Evolutionary conservation across 2,329 filamentous ascomycete species (phyloP), one percentile per base, ranked within the genome.

Genomic region (Tympanopsis confertula): DNA sequence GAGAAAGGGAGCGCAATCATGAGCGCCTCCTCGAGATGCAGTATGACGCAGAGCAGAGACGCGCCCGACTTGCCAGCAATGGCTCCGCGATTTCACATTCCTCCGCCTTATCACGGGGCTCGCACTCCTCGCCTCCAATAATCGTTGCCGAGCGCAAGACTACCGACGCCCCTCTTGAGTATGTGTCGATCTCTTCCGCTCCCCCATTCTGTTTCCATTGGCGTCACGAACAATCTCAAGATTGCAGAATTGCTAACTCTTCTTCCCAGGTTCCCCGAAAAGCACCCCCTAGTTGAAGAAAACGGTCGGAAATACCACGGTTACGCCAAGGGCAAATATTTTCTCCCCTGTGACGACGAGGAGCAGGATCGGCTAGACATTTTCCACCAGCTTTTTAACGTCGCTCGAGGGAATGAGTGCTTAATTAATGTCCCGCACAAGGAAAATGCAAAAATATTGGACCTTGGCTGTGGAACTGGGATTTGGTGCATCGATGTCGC

Each of bases 401-500:
- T 71, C 17, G 68, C 67, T 40, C 66, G 73, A 43, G 30, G 19
- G 13, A 64, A 67, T 39, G 52, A 57, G 10, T 7, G 18, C 19
- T n/a, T 20, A 10, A 20, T 20, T 10, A 37, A 43, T 38, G 35
- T 41, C 24, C 50, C 29, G n/a, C 39, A 58, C 10, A 54, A 56
- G 24, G 46, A 37, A 15, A 46, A 52, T 2, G 59, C 60, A 2
- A 58, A 62, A 37, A 66, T 82, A 35, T 53, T 82, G 30, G 78
- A 82, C 50, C 53, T 94, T 38, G 89, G 87, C 30, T 88, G 82
- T 44, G 89, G 88, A 15, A 94, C 86, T 1, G 87, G 86, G 28
- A 89, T 94, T 43, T 96, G 89, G 89, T 76, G 82, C 29, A 84
- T 93, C 48, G 82, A 89, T 47, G 82, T 94, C 61, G 82, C 83